Conservation (phyloP, 1,139 yeast genomes). For the Sugiyamaella castrensis region DNA sequence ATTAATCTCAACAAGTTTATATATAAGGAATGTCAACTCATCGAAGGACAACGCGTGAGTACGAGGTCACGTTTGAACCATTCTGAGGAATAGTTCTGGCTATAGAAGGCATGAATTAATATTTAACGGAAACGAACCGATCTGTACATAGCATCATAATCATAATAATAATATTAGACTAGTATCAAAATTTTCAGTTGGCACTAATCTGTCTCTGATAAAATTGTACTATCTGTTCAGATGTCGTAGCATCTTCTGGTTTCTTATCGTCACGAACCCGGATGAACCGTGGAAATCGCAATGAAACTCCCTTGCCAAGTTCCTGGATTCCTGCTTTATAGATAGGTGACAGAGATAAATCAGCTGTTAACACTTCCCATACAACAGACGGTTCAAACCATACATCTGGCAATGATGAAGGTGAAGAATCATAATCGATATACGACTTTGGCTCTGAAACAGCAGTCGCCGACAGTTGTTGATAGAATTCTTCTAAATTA, state of each 20-base stretch:
- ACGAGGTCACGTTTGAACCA: too few species aligned
- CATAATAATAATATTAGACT: background rate
- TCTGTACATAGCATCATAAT: too few species aligned
- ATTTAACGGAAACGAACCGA: background rate
- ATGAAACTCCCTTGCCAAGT: constrained; percentile 82
- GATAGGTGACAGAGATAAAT: constrained; percentile 84
- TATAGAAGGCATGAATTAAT: constrained; percentile 1
- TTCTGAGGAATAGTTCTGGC: constrained; percentile 8
- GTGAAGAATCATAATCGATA: constrained; percentile 59
- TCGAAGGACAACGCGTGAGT: too few species aligned
- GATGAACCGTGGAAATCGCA: constrained; percentile 87
- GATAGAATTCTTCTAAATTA: constrained; percentile 57
- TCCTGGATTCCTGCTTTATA: constrained; percentile 82
- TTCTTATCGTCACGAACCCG: constrained; percentile 84
- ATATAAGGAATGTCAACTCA: too few species aligned
- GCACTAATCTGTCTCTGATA: constrained; percentile 66
- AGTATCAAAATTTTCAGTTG: too few species aligned
- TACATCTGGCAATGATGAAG: constrained; percentile 71
- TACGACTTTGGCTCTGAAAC: constrained; percentile 65
- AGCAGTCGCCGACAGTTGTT: constrained; percentile 65
- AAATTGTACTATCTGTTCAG: constrained; percentile 87
- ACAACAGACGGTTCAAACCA: constrained; percentile 91
- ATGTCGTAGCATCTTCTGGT: constrained; percentile 84
- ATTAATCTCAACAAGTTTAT: too few species aligned
- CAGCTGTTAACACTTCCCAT: constrained; percentile 94